Conservation (phyloP, 257 asterid species). For the Nicotiana attenuata region DNA sequence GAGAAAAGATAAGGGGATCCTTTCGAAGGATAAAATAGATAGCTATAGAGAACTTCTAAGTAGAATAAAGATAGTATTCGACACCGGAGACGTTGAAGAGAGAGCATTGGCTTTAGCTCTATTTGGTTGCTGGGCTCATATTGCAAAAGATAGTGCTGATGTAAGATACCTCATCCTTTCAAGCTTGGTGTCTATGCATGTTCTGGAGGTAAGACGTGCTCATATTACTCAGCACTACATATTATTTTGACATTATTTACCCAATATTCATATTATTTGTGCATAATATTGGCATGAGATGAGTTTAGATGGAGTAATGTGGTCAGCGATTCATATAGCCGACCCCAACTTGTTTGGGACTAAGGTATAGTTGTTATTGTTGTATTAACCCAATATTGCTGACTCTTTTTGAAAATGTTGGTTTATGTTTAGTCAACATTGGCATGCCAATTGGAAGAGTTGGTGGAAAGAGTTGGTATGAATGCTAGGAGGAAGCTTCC, state of each 20-base stretch:
- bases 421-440: too few relatives aligned
- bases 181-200: constrained; percentile 47
- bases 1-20: constrained; percentile 28
- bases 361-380: background rate
- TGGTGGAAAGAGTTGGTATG: too few relatives aligned
- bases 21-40: constrained; percentile 46
- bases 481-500: too few relatives aligned
- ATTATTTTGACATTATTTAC: background rate
- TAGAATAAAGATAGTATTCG: constrained; percentile 71
- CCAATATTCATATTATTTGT: background rate
- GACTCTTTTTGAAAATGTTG: background rate
- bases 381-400: background rate
- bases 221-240: background rate
- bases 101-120: constrained; percentile 53
- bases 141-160: constrained; percentile 54
- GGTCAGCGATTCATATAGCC: too few relatives aligned
- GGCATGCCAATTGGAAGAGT: too few relatives aligned
- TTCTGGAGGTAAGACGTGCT: constrained; percentile 43
- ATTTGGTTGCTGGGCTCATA: constrained; percentile 77
- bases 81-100: constrained; percentile 65
- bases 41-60: constrained; percentile 63
- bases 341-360: background rate
- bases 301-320: too few relatives aligned
- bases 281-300: too few relatives aligned
- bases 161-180: constrained; percentile 61